Evolutionary conservation across 2,329 filamentous ascomycete species (phyloP).

Genomic region (Colletotrichum sp.): DNA sequence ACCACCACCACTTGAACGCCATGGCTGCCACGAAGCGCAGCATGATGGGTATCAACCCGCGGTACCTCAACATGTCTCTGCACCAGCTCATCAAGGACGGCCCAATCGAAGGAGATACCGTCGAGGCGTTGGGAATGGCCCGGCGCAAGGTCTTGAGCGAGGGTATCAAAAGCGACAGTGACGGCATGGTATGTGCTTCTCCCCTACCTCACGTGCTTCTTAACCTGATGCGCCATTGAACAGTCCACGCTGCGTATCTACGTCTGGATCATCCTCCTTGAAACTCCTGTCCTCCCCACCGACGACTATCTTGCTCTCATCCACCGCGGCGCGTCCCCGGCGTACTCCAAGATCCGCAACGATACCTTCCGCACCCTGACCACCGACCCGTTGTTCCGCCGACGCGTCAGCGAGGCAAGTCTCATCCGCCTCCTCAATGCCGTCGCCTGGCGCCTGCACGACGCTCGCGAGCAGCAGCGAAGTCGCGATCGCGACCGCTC

Average conservation of each 20-base stretch:
- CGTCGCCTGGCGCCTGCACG: constrained; percentile 90
- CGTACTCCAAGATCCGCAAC: constrained; percentile 97
- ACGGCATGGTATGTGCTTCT: constrained; percentile 71
- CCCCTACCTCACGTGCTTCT: background rate
- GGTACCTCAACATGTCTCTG: constrained; percentile 62
- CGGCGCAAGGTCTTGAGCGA: constrained; percentile 77
- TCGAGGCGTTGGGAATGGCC: constrained; percentile 67
- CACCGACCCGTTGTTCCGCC: constrained; percentile 95
- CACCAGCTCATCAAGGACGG: constrained; percentile 83
- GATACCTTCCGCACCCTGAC: constrained; percentile 97
- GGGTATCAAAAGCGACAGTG: constrained; percentile 77
- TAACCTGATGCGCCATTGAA: background rate
- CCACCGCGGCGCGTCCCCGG: constrained; percentile 90
- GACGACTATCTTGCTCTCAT: constrained; percentile 89
- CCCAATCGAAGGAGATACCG: constrained; percentile 72
- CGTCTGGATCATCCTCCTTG: constrained; percentile 92
- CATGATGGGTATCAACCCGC: constrained; percentile 40
- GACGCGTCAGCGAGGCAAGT: constrained; percentile 93
- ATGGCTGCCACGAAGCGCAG: constrained; percentile 38
- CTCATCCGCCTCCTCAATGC: constrained; percentile 94
- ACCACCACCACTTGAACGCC: constrained; percentile 41
- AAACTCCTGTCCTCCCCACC: constrained; percentile 83
- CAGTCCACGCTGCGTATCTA: constrained; percentile 94
- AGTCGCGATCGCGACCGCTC: constrained; percentile 25
- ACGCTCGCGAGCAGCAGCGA: constrained; percentile 64